phyloP scores from a whole-genome alignment of 1,284 basidiomycete genomes.

The Cutaneotrichosporon cutaneum region DNA sequence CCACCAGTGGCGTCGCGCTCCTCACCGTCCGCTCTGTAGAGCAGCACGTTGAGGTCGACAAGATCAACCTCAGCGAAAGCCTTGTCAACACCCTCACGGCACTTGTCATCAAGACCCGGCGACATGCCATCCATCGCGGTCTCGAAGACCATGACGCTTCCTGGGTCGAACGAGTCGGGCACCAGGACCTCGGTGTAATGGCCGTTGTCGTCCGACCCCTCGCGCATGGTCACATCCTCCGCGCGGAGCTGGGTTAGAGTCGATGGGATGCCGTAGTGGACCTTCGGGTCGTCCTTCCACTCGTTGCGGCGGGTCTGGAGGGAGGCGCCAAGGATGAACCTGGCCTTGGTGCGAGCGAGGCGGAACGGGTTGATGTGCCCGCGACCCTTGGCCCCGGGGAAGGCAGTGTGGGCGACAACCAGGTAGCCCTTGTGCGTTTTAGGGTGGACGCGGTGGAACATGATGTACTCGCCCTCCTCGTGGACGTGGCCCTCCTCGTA shows the following conservation, averaged over 20 bases:
- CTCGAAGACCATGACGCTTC: conserved; percentile 84
- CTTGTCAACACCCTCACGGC: conserved; percentile 64
- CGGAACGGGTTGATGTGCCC: conserved; percentile 77
- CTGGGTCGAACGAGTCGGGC: conserved; percentile 84
- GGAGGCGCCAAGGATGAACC: conserved; percentile 74
- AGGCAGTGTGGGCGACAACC: conserved; percentile 84
- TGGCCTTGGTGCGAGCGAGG: conserved; percentile 72
- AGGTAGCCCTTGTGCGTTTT: conserved; percentile 86
- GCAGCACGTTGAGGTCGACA: conserved; percentile 79
- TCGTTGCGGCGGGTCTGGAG: conserved; percentile 68
- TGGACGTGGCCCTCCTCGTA: conserved; percentile 90
- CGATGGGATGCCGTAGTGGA: conserved; percentile 70
- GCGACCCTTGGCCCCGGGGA: conserved; percentile 75
- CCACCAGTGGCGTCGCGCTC: conserved; percentile 76
- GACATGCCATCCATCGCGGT: conserved; percentile 64
- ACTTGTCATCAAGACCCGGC: conserved; percentile 69
- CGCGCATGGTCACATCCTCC: conserved; percentile 54
- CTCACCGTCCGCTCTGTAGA: conserved; percentile 83
- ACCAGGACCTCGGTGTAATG: conserved; percentile 73
- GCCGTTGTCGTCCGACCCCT: conserved; percentile 64
- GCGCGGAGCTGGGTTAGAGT: conserved; percentile 65
- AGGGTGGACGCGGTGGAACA: conserved; percentile 85
- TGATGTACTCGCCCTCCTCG: conserved; percentile 92
- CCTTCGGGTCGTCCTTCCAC: conserved; percentile 59
- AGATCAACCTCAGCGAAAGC: conserved; percentile 74